Base-by-base conservation (phyloP, 106 monocot species). In the Alisma plantagoaquatica region DNA sequence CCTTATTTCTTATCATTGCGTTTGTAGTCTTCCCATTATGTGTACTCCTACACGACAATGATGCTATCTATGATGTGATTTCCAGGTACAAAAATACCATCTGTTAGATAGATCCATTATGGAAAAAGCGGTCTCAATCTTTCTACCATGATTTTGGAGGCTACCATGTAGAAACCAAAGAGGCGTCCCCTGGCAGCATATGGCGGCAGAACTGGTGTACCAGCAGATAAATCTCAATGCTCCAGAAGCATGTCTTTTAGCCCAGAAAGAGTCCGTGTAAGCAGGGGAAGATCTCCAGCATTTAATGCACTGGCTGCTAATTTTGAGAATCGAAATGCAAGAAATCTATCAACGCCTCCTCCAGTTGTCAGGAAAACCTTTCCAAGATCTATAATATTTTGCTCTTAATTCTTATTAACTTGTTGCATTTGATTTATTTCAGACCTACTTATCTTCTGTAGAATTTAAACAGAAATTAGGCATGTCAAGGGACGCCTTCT, bases 111-210 rank as follows among this genome's bases (percentile, higher is more conserved):
- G n/a, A n/a, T n/a, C n/a, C n/a, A n/a, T n/a, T n/a, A n/a, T n/a
- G n/a, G n/a, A n/a, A n/a, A n/a, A n/a, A n/a, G n/a, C n/a, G n/a
- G n/a, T n/a, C n/a, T n/a, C n/a, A n/a, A n/a, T n/a, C n/a, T n/a
- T n/a, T n/a, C n/a, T n/a, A n/a, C n/a, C n/a, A n/a, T n/a, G n/a
- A n/a, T n/a, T n/a, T n/a, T n/a, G n/a, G n/a, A n/a, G n/a, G n/a
- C n/a, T n/a, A n/a, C n/a, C n/a, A n/a, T n/a, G n/a, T n/a, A 88
- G 87, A 88, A 82, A 56, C 77, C 90, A n/a, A 80, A 80, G 50
- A 62, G 77, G 61, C 59, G 80, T 17, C 56, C 64, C 52, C 67
- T 70, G 42, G 38, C 25, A 26, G 50, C 74, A 51, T 61, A 76
- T 55, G 63, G 78, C n/a, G 77, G 79, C 64, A 70, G 84, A 27